These are phyloP conservation scores for Alternaria sp. DNA, from an alignment of 2,329 filamentous ascomycete species.

Conservation along the genomic window DNA sequence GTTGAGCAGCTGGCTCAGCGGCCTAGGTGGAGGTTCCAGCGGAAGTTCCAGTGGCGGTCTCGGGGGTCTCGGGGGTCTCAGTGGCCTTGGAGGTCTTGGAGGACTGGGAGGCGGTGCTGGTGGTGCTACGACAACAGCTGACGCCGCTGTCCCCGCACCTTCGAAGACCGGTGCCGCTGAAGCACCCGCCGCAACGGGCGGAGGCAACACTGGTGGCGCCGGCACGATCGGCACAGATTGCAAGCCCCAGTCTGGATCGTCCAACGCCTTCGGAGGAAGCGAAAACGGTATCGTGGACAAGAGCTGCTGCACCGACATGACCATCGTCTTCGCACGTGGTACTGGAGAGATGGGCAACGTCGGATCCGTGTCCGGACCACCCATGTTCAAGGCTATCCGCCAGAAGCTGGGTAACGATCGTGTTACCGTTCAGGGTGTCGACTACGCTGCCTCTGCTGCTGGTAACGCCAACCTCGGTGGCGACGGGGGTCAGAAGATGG, in stretches of 20 bases:
- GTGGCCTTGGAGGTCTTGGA: constrained; percentile 1
- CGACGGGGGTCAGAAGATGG: constrained; percentile 37
- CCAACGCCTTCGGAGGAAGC: constrained; percentile 29
- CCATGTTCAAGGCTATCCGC: constrained; percentile 40
- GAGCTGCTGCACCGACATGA: constrained; percentile 50
- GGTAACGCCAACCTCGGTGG: constrained; percentile 35
- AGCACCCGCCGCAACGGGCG: neutral
- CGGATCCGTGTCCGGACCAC: constrained; percentile 50
- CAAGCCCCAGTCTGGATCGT: constrained; percentile 20
- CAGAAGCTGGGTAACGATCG: constrained; percentile 31
- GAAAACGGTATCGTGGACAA: constrained; percentile 51
- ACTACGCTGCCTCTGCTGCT: constrained; percentile 36
- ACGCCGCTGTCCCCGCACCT: neutral
- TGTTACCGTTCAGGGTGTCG: constrained; percentile 42
- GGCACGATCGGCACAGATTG: constrained; percentile 32
- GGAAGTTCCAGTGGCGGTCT: neutral
- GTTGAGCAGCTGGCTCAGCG: neutral
- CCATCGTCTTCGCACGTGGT: constrained; percentile 54
- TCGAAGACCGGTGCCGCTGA: neutral
- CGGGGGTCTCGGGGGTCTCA: neutral
- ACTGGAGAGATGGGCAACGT: constrained; percentile 53
- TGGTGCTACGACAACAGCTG: neutral
- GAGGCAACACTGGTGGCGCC: constrained; percentile 1
- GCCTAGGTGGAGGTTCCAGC: neutral
- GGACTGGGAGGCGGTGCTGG: constrained; percentile 1